phyloP scores from a whole-genome alignment of 106 monocot genomes.

The Dendrobium chrysotoxum region DNA sequence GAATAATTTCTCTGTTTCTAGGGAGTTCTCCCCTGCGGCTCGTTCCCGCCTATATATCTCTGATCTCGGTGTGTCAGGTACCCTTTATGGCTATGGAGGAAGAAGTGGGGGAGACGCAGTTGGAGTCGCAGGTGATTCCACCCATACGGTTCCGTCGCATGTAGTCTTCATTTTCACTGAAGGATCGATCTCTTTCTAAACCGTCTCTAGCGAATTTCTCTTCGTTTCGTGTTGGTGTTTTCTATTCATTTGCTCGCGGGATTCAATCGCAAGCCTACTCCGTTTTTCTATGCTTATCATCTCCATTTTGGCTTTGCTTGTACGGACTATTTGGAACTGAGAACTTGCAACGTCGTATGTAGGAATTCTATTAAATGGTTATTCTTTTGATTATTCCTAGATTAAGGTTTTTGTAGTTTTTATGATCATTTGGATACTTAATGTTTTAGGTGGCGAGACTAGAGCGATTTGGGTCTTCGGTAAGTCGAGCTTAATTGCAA shows the following conservation, averaged over 20 bases:
- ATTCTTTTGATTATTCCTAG: background rate
- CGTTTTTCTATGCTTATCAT: background rate
- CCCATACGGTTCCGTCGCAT: background rate
- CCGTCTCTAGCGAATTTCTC: background rate
- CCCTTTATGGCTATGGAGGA: background rate
- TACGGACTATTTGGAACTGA: background rate
- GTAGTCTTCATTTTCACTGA: background rate
- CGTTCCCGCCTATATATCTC: background rate
- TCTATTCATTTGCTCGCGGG: background rate
- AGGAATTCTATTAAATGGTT: background rate
- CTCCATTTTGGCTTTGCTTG: background rate
- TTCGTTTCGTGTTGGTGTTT: background rate
- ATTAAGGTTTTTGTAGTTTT: background rate
- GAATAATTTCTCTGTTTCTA: no score
- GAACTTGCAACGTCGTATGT: background rate
- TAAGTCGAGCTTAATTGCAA: background rate
- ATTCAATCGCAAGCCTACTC: background rate
- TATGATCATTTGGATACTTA: background rate
- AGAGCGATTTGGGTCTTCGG: background rate
- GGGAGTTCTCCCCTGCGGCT: no score
- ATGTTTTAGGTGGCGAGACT: no score
- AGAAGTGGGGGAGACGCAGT: constrained; percentile 35
- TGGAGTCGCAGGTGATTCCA: constrained; percentile 37
- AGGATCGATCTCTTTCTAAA: background rate
- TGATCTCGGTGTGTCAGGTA: background rate